These are phyloP conservation scores for Fragaria nilgerrensis DNA, from an alignment of 306 rosid genomes.

Conservation along the genomic window DNA sequence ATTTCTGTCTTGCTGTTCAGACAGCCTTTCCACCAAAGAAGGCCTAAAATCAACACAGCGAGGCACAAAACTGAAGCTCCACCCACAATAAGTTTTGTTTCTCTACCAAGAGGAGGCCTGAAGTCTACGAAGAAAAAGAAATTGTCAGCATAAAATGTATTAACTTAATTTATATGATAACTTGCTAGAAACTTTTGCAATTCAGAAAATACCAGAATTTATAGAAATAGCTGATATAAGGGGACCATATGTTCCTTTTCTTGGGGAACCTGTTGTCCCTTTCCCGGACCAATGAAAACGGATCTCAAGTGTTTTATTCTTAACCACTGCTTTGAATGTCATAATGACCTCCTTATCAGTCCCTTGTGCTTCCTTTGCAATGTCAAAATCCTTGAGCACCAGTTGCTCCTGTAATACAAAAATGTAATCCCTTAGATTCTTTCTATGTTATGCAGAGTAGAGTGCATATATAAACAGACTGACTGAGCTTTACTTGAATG, in stretches of 20 bases:
- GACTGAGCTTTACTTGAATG: constrained; percentile 43
- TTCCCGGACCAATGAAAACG: constrained; percentile 60
- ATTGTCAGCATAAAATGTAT: not conserved
- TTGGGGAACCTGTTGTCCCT: constrained; percentile 25
- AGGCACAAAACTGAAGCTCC: constrained; percentile 8
- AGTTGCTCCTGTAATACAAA: constrained; percentile 35
- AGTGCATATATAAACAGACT: not conserved
- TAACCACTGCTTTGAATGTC: constrained; percentile 25
- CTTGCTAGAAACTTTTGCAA: not conserved
- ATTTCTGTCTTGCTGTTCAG: not conserved
- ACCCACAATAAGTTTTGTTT: not conserved
- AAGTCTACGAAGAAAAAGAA: not conserved
- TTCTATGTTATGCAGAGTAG: not conserved
- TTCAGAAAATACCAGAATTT: not conserved
- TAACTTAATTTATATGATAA: not conserved
- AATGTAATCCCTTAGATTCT: not conserved
- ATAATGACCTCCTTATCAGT: constrained; percentile 31
- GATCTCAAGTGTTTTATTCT: constrained; percentile 35
- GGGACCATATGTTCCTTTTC: constrained; percentile 15
- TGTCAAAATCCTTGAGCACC: constrained; percentile 42
- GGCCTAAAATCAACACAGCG: not conserved
- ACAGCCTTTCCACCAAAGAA: constrained; percentile 17
- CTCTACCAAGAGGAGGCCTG: not conserved
- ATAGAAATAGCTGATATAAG: constrained; percentile 28
- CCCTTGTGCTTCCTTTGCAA: constrained; percentile 34